Evolutionary conservation across 108 stramenopile species (phyloP), one percentile per base, ranked within the genome.

Genomic region (Parietichytrium sp.): DNA sequence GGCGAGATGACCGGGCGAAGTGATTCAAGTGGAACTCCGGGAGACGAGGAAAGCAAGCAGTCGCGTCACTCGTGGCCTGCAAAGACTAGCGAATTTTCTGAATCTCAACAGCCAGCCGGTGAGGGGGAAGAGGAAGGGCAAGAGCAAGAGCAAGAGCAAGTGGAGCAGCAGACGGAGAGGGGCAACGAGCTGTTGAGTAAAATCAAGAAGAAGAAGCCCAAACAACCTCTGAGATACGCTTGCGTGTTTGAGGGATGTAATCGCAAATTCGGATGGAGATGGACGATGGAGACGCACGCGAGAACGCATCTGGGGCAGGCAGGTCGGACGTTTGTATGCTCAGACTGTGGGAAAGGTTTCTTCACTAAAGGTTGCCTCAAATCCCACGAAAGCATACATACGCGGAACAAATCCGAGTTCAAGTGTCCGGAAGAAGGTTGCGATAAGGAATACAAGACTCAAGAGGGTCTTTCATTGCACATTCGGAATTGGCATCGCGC

Each of bases 231-330:
- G 29, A 33, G 61, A 33, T 72, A 45, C 33, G 42, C 8, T 33
- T 72, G 61, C 3, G 16, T 42, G 33, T 45, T 18, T 38, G 38
- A 33, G 1, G 61, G 61, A 31, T 72, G 61, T 42, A 18, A 10
- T 10, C 6, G 20, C 1, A 33, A 42, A 18, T 72, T 72, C 33
- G 61, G 38, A 27, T 72, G 61, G 61, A 72, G 45, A 42, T 72
- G 61, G 61, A 72, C 61, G n/a, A 72, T 72, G 61, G 61, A 72
- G 20, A 72, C 61, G 61, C 61, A 72, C 61, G 61, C 61, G 8
- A 10, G 61, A 25, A 72, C 61, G 6, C 61, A 72, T 27, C 42
- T 72, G 42, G 61, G 61, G 33, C 38, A 72, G 38, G 61, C 61
- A 16, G 61, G 61, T 23, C 61, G 61, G 10, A 42, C 45, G 20